Base-by-base conservation (phyloP, 2,329 filamentous ascomycete species). In the Rasamsonia emersonii region DNA sequence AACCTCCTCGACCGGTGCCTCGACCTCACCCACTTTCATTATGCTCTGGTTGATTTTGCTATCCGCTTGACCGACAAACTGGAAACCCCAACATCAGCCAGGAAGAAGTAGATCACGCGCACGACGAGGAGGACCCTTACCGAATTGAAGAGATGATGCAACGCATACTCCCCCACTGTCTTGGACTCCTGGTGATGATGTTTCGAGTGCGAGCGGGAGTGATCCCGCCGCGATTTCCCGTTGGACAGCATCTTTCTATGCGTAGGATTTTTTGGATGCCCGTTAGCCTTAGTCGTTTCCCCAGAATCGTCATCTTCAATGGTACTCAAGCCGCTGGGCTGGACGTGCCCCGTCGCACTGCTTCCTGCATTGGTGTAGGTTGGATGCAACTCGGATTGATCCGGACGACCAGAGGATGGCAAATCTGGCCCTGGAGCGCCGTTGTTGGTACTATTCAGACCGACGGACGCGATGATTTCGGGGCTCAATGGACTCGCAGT, bases 51-150 rank as follows among this genome's bases (percentile, higher is more conserved):
- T 86, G 43, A 98, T 82, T 61, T 95, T 95, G 44, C 91, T 84
- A 57, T 98, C 91, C n/a, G 91, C 91, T 55, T 93, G 84, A 10
- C 83, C 82, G 51, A 96, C 91, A 61, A 98, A 98, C 71, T 83
- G 46, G 24, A 27, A 8, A 15, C 17, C 27, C 39, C 20, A n/a
- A n/a, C n/a, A n/a, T n/a, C n/a, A n/a, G 37, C 67, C 46, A 68
- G 59, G 4, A 16, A 9, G 17, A 14, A 25, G 14, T 33, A 9
- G 6, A n/a, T 16, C 21, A 13, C 24, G 9, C 23, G 31, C 31
- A n/a, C 24, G n/a, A 33, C 9, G 24, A 5, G 23, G 18, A 24
- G 14, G n/a, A 32, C 13, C 66, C 75, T 59, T 58, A 85, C 80
- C 39, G 88, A 86, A 44, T 91, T 96, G 61, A 96, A 95, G 25